Conservation (phyloP, 805 yeast species). For the Sporopachydermia quercuum region DNA sequence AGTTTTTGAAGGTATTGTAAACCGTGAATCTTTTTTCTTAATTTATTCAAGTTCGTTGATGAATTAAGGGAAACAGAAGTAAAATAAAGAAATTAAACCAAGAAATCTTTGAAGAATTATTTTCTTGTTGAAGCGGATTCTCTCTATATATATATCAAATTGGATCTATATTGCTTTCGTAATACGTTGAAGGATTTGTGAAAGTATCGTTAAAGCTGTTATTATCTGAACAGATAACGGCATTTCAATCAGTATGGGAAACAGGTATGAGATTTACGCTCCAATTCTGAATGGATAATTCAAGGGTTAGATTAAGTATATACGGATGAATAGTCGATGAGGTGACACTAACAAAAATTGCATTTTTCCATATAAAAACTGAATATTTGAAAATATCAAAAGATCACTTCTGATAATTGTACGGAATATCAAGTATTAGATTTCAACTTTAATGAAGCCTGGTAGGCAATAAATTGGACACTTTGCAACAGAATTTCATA, state of each 20-base stretch:
- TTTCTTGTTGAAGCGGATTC: background rate
- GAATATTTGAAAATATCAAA: background rate
- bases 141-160: background rate
- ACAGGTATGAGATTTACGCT: conserved; percentile 1
- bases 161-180: background rate
- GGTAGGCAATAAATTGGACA: too few species aligned
- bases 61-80: background rate
- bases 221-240: too few species aligned
- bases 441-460: too few species aligned
- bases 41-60: conserved; percentile 2
- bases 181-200: background rate
- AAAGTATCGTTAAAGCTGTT: too few species aligned
- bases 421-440: too few species aligned
- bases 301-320: background rate
- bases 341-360: background rate
- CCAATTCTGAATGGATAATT: too few species aligned
- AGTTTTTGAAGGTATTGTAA: conserved; percentile 2
- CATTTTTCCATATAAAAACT: background rate
- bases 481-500: too few species aligned
- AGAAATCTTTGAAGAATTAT: conserved; percentile 1
- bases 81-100: background rate
- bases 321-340: background rate
- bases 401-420: too few species aligned
- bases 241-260: too few species aligned
- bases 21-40: conserved; percentile 1